Evolutionary conservation across 768 basidiomycete species (phyloP).

Genomic region (Rhizopogon sp.): DNA sequence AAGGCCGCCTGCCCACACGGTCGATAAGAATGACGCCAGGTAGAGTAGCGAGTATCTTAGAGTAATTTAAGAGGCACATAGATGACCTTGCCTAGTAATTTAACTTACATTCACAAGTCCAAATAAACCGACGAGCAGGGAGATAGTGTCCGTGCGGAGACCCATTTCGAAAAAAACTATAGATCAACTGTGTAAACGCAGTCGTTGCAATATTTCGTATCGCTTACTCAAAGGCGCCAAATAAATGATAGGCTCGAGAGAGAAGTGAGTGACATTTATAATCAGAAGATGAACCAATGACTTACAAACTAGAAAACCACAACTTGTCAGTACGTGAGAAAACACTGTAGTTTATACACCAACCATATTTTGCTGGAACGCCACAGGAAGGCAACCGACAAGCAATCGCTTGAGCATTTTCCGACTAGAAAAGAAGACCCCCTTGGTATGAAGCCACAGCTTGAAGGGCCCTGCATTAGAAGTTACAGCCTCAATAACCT

Average conservation of each 20-base stretch:
- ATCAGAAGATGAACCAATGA: background rate
- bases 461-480: conserved; percentile 18
- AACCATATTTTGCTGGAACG: conserved; percentile 29
- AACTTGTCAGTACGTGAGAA: background rate
- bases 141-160: conserved; percentile 32
- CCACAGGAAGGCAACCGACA: conserved; percentile 26
- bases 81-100: background rate
- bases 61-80: background rate
- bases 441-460: conserved; percentile 17
- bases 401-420: conserved; percentile 26
- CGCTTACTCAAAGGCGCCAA: conserved; percentile 7
- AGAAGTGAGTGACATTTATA: background rate
- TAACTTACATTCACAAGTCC: conserved; percentile 28
- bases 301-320: conserved; percentile 19
- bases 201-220: background rate
- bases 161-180: conserved; percentile 34
- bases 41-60: conserved; percentile 29
- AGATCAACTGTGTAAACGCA: background rate
- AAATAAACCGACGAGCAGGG: conserved; percentile 36
- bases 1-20: conserved; percentile 33
- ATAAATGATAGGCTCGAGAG: conserved; percentile 23
- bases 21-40: conserved; percentile 32
- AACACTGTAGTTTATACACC: background rate
- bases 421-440: conserved; percentile 20
- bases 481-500: conserved; percentile 11